Conservation (phyloP, 305 asterid species). For the Fraxinus platypoda region DNA sequence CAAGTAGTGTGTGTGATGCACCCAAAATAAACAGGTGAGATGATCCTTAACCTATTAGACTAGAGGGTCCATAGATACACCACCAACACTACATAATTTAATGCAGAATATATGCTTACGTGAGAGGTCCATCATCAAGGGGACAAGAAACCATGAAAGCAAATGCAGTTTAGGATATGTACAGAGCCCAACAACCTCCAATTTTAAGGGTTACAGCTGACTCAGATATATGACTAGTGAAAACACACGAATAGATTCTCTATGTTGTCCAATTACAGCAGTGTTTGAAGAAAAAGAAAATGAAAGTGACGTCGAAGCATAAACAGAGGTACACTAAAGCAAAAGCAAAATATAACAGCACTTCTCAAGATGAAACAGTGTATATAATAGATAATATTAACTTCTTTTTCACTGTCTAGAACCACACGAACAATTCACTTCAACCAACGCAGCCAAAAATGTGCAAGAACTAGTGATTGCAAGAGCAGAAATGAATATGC, state of each 20-base stretch:
- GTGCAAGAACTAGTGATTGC: not conserved
- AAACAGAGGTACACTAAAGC: not conserved
- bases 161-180: not conserved
- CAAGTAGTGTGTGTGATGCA: not conserved
- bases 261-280: not conserved
- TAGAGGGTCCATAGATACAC: not conserved
- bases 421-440: not conserved
- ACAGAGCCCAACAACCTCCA: not conserved
- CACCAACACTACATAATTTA: not conserved
- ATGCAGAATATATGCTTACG: not conserved
- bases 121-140: not conserved
- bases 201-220: slow-evolving; percentile 6
- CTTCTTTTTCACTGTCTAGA: not conserved
- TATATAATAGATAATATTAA: not conserved
- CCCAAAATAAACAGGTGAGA: slow-evolving; percentile 9
- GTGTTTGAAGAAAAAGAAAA: not conserved
- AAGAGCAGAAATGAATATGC: not conserved
- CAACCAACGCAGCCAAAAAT: not conserved
- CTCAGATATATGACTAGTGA: not conserved
- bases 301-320: not conserved
- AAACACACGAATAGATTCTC: not conserved
- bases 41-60: not conserved
- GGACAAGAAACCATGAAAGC: not conserved
- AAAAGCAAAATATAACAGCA: not conserved
- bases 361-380: not conserved